These are phyloP conservation scores for Cymbopogon citratus DNA, from an alignment of 176 grass and related monocot species.

Conservation along the genomic window DNA sequence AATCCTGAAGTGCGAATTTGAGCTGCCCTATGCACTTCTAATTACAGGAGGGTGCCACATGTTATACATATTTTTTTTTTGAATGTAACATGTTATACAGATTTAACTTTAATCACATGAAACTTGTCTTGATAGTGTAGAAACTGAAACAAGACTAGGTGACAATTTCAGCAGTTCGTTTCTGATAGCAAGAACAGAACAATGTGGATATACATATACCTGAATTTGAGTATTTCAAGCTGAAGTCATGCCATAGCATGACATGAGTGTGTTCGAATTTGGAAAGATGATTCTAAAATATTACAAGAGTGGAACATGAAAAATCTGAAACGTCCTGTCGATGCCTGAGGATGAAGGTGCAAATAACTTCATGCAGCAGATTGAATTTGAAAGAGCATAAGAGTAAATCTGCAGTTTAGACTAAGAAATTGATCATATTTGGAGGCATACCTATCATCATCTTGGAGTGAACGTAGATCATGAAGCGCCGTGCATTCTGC, in stretches of 20 bases:
- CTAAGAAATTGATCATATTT: background rate
- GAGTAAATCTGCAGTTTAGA: background rate
- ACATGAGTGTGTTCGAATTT: background rate
- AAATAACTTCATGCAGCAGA: too few relatives aligned
- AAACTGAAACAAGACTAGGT: background rate
- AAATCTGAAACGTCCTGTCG: background rate
- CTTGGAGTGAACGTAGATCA: slow-evolving; percentile 96
- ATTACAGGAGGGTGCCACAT: background rate
- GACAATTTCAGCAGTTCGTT: background rate
- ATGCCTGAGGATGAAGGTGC: too few relatives aligned
- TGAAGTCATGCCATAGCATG: background rate
- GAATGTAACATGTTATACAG: too few relatives aligned
- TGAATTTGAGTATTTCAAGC: background rate
- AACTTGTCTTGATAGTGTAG: background rate
- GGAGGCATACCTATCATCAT: slow-evolving; percentile 91
- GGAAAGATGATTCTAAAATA: background rate
- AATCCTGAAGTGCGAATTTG: background rate
- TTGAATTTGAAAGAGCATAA: background rate
- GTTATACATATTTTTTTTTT: too few relatives aligned
- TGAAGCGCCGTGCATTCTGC: slow-evolving; percentile 77
- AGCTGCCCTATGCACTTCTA: background rate
- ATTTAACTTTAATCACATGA: slow-evolving; percentile 1
- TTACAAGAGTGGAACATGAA: background rate
- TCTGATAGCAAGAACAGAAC: background rate
- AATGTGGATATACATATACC: background rate